Evolutionary conservation across 768 basidiomycete species (phyloP).

Genomic region (Mycena filopes): DNA sequence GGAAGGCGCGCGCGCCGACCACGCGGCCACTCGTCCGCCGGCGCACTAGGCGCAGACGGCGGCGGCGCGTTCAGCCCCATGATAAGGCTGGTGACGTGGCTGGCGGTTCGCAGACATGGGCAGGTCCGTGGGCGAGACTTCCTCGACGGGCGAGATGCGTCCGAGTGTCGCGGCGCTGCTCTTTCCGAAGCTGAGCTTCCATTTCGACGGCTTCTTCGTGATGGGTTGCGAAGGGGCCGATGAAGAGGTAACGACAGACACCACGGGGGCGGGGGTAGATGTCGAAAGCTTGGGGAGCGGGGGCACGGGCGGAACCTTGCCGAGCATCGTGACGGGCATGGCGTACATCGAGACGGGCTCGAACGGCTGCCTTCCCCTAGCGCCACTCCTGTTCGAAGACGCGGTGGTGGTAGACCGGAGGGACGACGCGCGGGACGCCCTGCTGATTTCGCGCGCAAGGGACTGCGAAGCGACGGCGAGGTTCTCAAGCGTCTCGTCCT

Average conservation of each 20-base stretch:
- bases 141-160: conserved; percentile 52
- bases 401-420: conserved; percentile 45
- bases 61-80: conserved; percentile 71
- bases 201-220: conserved; percentile 86
- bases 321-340: conserved; percentile 51
- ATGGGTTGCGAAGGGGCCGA: conserved; percentile 48
- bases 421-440: conserved; percentile 63
- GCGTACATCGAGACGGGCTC: conserved; percentile 61
- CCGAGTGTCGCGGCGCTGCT: conserved; percentile 53
- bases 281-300: conserved; percentile 30
- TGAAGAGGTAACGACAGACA: conserved; percentile 38
- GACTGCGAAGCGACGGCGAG: conserved; percentile 85
- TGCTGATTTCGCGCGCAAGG: conserved; percentile 86
- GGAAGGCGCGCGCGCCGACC: conserved; percentile 24
- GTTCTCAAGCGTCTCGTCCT: conserved; percentile 70
- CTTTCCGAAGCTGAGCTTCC: conserved; percentile 84
- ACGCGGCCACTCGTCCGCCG: conserved; percentile 23
- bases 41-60: conserved; percentile 38
- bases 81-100: conserved; percentile 79
- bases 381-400: conserved; percentile 38
- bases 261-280: conserved; percentile 40
- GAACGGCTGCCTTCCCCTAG: conserved; percentile 42
- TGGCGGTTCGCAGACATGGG: conserved; percentile 76
- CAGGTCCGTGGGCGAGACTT: conserved; percentile 38
- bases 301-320: conserved; percentile 28